phyloP scores from a whole-genome alignment of 1,139 yeast species.

The Scheffersomyces illinoinensis region DNA sequence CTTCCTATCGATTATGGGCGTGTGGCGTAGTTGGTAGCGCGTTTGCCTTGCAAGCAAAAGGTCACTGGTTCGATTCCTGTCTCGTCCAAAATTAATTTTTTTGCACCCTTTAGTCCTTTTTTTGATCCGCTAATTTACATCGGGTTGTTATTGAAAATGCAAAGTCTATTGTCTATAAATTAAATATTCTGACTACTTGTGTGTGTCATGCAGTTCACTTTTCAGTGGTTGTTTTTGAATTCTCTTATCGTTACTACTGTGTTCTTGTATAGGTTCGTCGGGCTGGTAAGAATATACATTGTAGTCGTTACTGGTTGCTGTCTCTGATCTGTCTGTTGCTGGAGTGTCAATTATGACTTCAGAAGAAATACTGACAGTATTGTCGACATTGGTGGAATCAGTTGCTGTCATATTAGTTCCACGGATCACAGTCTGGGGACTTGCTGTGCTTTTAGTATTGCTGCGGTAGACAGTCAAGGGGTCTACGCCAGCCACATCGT shows the following conservation, averaged over 20 bases:
- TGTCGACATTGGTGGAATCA: neutral
- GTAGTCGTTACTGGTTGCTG: neutral
- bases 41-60: constrained; percentile 68
- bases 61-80: constrained; percentile 69
- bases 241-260: neutral
- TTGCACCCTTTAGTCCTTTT: neutral
- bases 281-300: neutral
- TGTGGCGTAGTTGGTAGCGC: constrained; percentile 77
- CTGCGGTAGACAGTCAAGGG: constrained; percentile 4
- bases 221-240: neutral
- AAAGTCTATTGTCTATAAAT: neutral
- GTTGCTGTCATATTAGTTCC: neutral
- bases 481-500: constrained; percentile 18
- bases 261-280: neutral
- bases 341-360: neutral
- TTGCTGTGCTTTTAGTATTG: neutral
- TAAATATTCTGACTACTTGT: neutral
- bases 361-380: neutral
- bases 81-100: constrained; percentile 51
- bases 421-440: neutral
- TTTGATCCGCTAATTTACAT: neutral
- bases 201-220: neutral
- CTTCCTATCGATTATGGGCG: constrained; percentile 47
- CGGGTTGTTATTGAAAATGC: neutral
- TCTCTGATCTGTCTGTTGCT: neutral